Conservation (phyloP, 331 rosid species). For the Prunus yedoensis region DNA sequence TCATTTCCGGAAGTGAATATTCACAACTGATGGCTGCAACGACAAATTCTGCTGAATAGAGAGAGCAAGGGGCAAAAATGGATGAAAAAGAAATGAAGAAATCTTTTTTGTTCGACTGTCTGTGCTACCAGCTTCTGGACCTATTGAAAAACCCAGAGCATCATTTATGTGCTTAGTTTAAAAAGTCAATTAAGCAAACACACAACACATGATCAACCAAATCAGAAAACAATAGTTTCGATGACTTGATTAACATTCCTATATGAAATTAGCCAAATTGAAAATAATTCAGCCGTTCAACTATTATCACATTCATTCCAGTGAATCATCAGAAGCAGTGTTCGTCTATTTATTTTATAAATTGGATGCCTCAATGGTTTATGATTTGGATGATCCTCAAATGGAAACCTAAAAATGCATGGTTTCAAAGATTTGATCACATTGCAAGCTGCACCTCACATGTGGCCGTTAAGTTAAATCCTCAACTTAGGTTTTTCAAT, state of each 20-base stretch:
- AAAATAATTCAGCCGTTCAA: neutral
- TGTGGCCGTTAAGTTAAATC: neutral
- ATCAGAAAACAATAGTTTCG: neutral
- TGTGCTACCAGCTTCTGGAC: slow-evolving; percentile 86
- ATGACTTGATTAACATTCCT: neutral
- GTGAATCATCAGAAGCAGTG: neutral
- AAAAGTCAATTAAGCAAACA: neutral
- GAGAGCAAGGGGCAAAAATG: slow-evolving; percentile 81
- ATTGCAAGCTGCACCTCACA: neutral
- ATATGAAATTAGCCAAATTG: neutral
- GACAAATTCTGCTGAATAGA: slow-evolving; percentile 76
- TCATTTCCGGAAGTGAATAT: slow-evolving; percentile 88
- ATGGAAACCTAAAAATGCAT: neutral
- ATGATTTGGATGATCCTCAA: neutral
- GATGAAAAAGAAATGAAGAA: slow-evolving; percentile 86
- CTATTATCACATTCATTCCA: neutral
- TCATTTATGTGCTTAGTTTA: neutral
- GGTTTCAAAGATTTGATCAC: neutral
- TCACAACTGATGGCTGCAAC: slow-evolving; percentile 81
- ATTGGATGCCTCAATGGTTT: neutral
- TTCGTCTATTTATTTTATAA: neutral
- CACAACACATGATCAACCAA: neutral
- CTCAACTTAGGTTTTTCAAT: no score
- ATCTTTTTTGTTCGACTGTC: slow-evolving; percentile 81
- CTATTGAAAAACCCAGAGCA: slow-evolving; percentile 37